Percentiles rank a stretch among this genome's conserved stretches.
Conservation (phyloP, 495 filamentous ascomycete genomes). For the Lasiosphaeris hirsuta region DNA sequence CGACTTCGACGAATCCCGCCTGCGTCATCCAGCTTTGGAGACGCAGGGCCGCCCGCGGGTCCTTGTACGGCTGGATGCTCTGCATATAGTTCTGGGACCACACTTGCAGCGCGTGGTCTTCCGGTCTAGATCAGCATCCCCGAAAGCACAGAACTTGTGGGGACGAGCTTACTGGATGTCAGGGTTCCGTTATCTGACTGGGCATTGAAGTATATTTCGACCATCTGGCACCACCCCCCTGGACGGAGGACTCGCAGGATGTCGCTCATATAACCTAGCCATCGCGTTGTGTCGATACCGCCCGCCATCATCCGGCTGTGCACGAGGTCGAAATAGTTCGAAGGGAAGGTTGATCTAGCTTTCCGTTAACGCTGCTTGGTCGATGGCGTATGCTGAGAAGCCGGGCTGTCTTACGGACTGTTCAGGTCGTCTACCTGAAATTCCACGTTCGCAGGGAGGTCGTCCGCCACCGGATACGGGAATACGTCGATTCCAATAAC, state of each 20-base stretch:
- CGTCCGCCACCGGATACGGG: slow-evolving; percentile 68
- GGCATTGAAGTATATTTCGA: slow-evolving; percentile 81
- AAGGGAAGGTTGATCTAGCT: slow-evolving; percentile 64
- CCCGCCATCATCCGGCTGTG: slow-evolving; percentile 77
- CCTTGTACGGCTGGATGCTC: slow-evolving; percentile 64
- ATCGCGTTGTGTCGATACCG: slow-evolving; percentile 73
- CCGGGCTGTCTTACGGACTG: slow-evolving; percentile 46
- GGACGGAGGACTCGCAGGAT: slow-evolving; percentile 55
- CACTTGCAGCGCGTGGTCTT: slow-evolving; percentile 65
- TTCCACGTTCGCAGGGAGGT: slow-evolving; percentile 65
- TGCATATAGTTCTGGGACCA: slow-evolving; percentile 70
- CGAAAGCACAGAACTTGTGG: not conserved
- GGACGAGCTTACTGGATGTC: slow-evolving; percentile 47
- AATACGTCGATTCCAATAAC: slow-evolving; percentile 79
- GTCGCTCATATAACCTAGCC: slow-evolving; percentile 76
- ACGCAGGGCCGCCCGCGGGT: slow-evolving; percentile 64
- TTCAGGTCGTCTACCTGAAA: slow-evolving; percentile 81
- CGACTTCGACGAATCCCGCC: slow-evolving; percentile 73
- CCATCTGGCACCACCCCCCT: slow-evolving; percentile 87
- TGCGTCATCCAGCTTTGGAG: slow-evolving; percentile 59
- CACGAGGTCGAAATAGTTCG: slow-evolving; percentile 83
- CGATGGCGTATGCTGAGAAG: not conserved
- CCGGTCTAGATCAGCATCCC: slow-evolving; percentile 10
- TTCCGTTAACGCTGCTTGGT: slow-evolving; percentile 6
- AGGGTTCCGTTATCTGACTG: slow-evolving; percentile 89